A percentile compares a stretch with the other conserved stretches of the same genome.
Conservation (phyloP, 1,284 basidiomycete species). For the Salmacisia buchloeana region DNA sequence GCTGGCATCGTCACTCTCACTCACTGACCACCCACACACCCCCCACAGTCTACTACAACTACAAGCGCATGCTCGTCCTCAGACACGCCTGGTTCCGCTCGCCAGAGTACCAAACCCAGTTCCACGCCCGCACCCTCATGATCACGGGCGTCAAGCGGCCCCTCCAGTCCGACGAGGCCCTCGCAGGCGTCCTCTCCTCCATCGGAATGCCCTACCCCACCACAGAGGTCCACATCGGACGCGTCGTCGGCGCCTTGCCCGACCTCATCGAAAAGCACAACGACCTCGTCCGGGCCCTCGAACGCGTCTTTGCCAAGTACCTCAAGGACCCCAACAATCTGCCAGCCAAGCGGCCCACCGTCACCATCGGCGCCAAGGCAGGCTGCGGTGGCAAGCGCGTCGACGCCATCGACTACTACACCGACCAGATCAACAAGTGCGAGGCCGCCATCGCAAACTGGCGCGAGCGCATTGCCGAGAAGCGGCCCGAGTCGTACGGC, state of each 20-base stretch:
- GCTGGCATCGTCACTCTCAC: not conserved
- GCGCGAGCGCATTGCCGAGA: slow-evolving; percentile 36
- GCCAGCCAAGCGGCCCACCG: slow-evolving; percentile 67
- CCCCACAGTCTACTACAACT: slow-evolving; percentile 32
- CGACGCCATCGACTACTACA: slow-evolving; percentile 44
- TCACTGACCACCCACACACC: too few relatives aligned
- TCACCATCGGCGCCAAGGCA: slow-evolving; percentile 65
- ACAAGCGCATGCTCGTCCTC: slow-evolving; percentile 39
- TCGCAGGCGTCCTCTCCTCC: slow-evolving; percentile 62
- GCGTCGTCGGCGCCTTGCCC: slow-evolving; percentile 67
- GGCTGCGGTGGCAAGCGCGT: slow-evolving; percentile 70
- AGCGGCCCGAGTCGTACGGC: slow-evolving; percentile 42
- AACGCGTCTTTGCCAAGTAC: slow-evolving; percentile 74
- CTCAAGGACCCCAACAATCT: slow-evolving; percentile 68
- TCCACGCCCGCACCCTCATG: slow-evolving; percentile 62
- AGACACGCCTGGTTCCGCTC: slow-evolving; percentile 46
- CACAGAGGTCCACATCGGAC: slow-evolving; percentile 74
- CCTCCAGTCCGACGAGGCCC: slow-evolving; percentile 59
- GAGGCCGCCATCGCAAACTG: slow-evolving; percentile 53
- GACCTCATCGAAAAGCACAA: slow-evolving; percentile 79
- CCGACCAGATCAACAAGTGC: slow-evolving; percentile 35
- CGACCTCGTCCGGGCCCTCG: slow-evolving; percentile 74
- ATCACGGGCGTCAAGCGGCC: slow-evolving; percentile 66
- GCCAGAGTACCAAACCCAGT: slow-evolving; percentile 40
- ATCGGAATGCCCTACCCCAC: slow-evolving; percentile 68